Conservation (phyloP, 1,284 basidiomycete genomes). For the Rhizopogon parksii region DNA sequence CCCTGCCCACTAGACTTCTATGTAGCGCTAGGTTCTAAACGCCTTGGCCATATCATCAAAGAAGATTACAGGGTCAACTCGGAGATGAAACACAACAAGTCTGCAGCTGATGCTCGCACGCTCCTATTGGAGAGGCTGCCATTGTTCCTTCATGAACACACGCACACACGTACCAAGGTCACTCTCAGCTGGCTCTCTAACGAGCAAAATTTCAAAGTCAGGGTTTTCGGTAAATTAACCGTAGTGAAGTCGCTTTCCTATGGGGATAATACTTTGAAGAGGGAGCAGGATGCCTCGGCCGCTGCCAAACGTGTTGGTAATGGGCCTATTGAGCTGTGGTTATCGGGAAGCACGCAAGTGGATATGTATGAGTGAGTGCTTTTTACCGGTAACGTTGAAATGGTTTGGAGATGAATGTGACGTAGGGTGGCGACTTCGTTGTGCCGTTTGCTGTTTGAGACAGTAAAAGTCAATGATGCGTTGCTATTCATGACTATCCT, state of each 20-base stretch:
- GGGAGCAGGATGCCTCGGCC: constrained; percentile 69
- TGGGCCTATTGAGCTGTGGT: constrained; percentile 68
- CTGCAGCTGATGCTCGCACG: constrained; percentile 44
- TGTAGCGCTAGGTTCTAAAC: constrained; percentile 55
- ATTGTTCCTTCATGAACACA: constrained; percentile 88
- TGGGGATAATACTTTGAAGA: constrained; percentile 41
- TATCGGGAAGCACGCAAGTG: constrained; percentile 68
- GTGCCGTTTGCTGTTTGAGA: constrained; percentile 69
- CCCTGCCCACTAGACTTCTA: constrained; percentile 50
- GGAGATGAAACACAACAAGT: constrained; percentile 45
- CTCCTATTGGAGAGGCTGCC: constrained; percentile 86
- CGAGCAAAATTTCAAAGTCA: constrained; percentile 68
- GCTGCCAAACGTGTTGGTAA: constrained; percentile 53
- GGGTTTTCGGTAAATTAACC: constrained; percentile 52
- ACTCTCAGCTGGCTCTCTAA: constrained; percentile 72
- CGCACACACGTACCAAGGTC: constrained; percentile 62
- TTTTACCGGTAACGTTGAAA: background rate
- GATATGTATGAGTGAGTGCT: constrained; percentile 86
- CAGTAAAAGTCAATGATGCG: constrained; percentile 74
- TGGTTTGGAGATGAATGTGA: background rate
- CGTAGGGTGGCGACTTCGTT: constrained; percentile 72
- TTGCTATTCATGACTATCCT: constrained; percentile 90
- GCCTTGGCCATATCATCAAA: constrained; percentile 65
- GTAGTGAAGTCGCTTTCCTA: constrained; percentile 56
- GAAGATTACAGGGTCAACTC: constrained; percentile 64